phyloP scores from a whole-genome alignment of 1,284 basidiomycete genomes.

The Porodaedalea pini region DNA sequence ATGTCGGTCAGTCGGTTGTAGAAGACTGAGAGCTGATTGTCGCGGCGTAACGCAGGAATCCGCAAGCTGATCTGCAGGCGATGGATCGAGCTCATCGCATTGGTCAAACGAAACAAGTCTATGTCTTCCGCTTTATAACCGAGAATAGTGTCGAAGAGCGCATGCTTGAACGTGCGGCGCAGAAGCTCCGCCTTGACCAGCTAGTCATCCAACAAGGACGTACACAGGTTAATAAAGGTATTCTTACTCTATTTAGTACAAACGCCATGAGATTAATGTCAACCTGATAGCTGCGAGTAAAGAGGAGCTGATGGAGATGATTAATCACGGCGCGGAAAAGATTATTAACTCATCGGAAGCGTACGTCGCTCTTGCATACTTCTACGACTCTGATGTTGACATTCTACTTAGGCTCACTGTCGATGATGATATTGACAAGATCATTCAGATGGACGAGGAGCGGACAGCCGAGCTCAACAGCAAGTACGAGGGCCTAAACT shows the following conservation, averaged over 20 bases:
- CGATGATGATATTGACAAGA: slow-evolving; percentile 92
- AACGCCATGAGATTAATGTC: not conserved
- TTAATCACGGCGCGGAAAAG: slow-evolving; percentile 95
- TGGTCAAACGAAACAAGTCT: slow-evolving; percentile 97
- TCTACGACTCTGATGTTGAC: slow-evolving; percentile 8
- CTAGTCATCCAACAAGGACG: slow-evolving; percentile 97
- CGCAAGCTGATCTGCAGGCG: slow-evolving; percentile 96
- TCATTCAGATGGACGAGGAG: slow-evolving; percentile 90
- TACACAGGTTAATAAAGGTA: slow-evolving; percentile 64
- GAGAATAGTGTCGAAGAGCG: slow-evolving; percentile 94
- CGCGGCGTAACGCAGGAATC: slow-evolving; percentile 89
- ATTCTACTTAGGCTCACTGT: slow-evolving; percentile 60
- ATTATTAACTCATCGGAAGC: slow-evolving; percentile 81
- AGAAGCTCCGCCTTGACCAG: slow-evolving; percentile 94
- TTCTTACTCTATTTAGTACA: slow-evolving; percentile 11
- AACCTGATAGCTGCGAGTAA: slow-evolving; percentile 78
- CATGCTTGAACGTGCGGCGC: slow-evolving; percentile 94
- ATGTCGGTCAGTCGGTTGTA: slow-evolving; percentile 28
- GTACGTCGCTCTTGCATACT: slow-evolving; percentile 38
- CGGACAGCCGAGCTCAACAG: slow-evolving; percentile 85
- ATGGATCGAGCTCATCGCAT: slow-evolving; percentile 99
- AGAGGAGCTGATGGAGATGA: slow-evolving; percentile 97
- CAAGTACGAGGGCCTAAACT: slow-evolving; percentile 91
- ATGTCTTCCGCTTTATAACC: slow-evolving; percentile 97
- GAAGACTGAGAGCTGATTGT: no score